Evolutionary conservation across 2,329 filamentous ascomycete species (phyloP).

Genomic region (Chaetomiaceae sp.): DNA sequence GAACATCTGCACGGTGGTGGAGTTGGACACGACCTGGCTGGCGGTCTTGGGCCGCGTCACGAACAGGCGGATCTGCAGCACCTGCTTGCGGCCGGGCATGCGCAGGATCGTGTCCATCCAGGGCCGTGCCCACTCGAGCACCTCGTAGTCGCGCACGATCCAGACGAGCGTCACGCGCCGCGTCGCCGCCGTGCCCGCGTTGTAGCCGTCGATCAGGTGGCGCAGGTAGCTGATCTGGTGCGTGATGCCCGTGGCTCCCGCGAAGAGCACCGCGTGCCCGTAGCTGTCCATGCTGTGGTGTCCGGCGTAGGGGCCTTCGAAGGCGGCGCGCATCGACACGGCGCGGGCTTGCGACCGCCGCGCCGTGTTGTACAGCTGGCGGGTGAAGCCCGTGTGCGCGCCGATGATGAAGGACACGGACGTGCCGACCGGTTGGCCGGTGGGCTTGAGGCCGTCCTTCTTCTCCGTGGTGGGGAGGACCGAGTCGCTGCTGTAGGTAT

Average conservation of each 20-base stretch:
- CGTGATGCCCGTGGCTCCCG: constrained; percentile 89
- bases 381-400: constrained; percentile 82
- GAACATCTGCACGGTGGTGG: constrained; percentile 81
- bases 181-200: constrained; percentile 67
- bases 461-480: constrained; percentile 24
- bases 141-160: constrained; percentile 84
- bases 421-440: constrained; percentile 37
- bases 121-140: constrained; percentile 86
- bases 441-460: constrained; percentile 1
- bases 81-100: constrained; percentile 73
- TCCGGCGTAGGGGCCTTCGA: constrained; percentile 85
- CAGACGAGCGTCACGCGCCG: constrained; percentile 79
- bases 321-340: constrained; percentile 62
- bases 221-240: constrained; percentile 87
- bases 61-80: constrained; percentile 82
- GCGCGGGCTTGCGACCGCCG: constrained; percentile 44
- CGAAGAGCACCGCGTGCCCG: constrained; percentile 84
- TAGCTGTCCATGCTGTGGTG: constrained; percentile 86
- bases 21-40: constrained; percentile 72
- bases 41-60: constrained; percentile 80
- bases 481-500: constrained; percentile 38
- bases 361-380: constrained; percentile 69
- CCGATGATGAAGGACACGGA: constrained; percentile 77
- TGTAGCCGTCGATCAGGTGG: constrained; percentile 65
- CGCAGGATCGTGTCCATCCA: constrained; percentile 72